Evolutionary conservation across 208 protist species (phyloP).

Genomic region (Trichomonas tenax): DNA sequence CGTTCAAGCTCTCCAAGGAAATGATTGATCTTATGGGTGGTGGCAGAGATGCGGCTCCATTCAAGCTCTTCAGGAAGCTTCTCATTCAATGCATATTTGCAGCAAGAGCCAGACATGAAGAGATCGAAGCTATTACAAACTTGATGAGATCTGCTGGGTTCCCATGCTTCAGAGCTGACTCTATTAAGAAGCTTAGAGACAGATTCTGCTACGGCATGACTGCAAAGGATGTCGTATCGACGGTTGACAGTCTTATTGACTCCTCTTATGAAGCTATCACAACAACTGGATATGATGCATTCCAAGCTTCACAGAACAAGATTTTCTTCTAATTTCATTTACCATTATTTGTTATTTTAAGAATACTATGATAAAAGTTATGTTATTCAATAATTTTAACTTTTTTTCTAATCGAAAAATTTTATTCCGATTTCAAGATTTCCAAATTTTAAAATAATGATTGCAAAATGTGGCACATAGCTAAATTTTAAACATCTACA

Average conservation of each 20-base stretch:
- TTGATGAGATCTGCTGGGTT: constrained; percentile 29
- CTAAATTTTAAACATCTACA: too few species aligned
- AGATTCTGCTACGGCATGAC: constrained; percentile 30
- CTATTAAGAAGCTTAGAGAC: constrained; percentile 28
- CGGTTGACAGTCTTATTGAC: neutral
- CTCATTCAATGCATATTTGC: constrained; percentile 28
- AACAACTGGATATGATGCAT: neutral
- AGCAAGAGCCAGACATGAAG: constrained; percentile 23
- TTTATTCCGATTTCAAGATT: too few species aligned
- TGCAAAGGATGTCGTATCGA: constrained; percentile 13
- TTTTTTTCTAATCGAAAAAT: too few species aligned
- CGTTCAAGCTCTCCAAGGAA: constrained; percentile 48
- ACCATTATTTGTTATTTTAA: neutral
- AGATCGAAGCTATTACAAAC: constrained; percentile 30
- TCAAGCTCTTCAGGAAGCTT: constrained; percentile 30
- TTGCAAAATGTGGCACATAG: too few species aligned
- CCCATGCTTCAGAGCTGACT: constrained; percentile 32
- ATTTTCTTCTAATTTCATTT: neutral
- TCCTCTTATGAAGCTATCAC: neutral
- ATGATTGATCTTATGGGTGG: constrained; percentile 41
- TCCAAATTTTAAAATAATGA: too few species aligned
- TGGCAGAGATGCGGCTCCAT: neutral
- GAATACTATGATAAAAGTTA: too few species aligned
- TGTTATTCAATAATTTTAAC: too few species aligned
- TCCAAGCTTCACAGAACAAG: neutral